Conservation (phyloP, 2,329 filamentous ascomycete species). For the Claviceps sp. region DNA sequence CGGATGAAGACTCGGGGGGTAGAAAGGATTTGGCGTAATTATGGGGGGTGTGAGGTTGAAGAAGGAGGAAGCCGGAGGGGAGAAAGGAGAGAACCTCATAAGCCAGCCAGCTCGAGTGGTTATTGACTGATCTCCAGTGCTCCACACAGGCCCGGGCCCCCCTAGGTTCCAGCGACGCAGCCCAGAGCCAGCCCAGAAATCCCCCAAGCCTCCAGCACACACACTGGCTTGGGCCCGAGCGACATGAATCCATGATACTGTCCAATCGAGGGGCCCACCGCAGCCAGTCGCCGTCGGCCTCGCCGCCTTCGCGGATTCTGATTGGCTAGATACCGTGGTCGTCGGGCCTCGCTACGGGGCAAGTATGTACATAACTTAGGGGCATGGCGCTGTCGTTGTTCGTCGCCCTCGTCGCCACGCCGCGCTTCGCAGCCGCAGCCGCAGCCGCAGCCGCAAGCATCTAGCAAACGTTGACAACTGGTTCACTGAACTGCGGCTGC, state of each 20-base stretch:
- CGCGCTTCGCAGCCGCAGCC: neutral
- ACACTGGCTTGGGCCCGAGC: too few relatives aligned
- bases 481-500: neutral
- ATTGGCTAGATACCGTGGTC: constrained; percentile 21
- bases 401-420: constrained; percentile 3
- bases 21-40: constrained; percentile 8
- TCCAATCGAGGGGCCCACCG: neutral
- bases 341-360: constrained; percentile 6
- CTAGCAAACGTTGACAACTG: neutral
- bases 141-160: neutral
- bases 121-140: neutral
- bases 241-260: too few relatives aligned
- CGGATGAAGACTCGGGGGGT: constrained; percentile 9
- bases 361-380: constrained; percentile 1
- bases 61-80: constrained; percentile 21
- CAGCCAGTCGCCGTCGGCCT: constrained; percentile 7
- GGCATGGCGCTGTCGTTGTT: neutral
- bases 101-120: neutral
- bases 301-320: constrained; percentile 18
- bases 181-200: too few relatives aligned
- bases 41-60: constrained; percentile 15
- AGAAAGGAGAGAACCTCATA: constrained; percentile 16
- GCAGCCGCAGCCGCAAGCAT: neutral
- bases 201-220: too few relatives aligned
- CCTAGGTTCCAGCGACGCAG: neutral